phyloP scores from a whole-genome alignment of 176 grass and related monocot genomes.

The Phoenix dactylifera region DNA sequence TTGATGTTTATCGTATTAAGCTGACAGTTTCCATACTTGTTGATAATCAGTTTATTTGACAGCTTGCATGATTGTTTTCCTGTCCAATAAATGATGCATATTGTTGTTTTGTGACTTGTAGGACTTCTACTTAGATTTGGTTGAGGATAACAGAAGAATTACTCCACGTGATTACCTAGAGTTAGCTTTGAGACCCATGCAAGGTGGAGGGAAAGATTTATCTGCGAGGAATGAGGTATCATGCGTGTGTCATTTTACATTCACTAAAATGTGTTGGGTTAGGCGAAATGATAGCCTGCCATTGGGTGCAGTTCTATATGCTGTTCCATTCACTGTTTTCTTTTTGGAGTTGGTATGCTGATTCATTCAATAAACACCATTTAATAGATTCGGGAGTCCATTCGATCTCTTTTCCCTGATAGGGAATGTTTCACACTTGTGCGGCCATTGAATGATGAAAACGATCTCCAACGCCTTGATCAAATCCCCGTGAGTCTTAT shows the following conservation, averaged over 20 bases:
- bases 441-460: conserved; percentile 68
- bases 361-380: conserved; percentile 14
- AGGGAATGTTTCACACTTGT: conserved; percentile 82
- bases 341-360: conserved; percentile 13
- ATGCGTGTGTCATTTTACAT: conserved; percentile 13
- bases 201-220: conserved; percentile 51
- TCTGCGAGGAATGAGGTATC: conserved; percentile 74
- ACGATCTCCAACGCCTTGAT: conserved; percentile 63
- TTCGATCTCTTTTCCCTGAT: conserved; percentile 61
- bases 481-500: conserved; percentile 50
- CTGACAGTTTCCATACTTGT: too few relatives aligned
- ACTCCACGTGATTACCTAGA: conserved; percentile 71
- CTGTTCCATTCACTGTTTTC: neutral
- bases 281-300: neutral
- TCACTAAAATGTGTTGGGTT: neutral
- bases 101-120: conserved; percentile 11
- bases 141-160: conserved; percentile 49
- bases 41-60: neutral
- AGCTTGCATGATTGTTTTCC: neutral
- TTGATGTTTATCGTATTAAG: too few relatives aligned
- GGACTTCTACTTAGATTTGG: conserved; percentile 81
- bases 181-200: conserved; percentile 58
- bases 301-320: neutral
- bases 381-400: conserved; percentile 64
- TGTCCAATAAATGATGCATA: neutral